phyloP scores from a whole-genome alignment of 1,284 basidiomycete genomes.

The Malassezia dermatis region DNA sequence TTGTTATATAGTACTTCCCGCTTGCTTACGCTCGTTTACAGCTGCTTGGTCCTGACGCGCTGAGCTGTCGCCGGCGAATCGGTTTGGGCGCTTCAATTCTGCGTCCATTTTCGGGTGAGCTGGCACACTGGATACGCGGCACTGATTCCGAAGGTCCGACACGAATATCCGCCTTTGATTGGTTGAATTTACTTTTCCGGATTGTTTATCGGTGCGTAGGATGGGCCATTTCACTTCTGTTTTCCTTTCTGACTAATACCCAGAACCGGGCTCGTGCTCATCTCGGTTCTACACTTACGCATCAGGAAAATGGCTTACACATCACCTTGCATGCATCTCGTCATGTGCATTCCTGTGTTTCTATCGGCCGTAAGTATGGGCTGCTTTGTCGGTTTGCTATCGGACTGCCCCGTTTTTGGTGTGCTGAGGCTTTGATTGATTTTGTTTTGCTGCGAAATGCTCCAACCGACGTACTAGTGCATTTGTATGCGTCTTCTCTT shows the following conservation, averaged over 20 bases:
- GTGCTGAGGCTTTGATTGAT: not conserved
- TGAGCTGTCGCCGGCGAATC: constrained; percentile 9
- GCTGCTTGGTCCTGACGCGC: not conserved
- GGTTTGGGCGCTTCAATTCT: constrained; percentile 4
- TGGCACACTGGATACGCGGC: constrained; percentile 1
- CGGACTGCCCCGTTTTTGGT: not conserved
- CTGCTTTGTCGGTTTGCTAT: not conserved
- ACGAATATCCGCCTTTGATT: not conserved
- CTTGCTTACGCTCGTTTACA: constrained; percentile 12
- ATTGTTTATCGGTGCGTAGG: not conserved
- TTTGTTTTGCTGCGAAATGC: not conserved
- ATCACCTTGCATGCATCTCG: not conserved
- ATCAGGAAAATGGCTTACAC: not conserved
- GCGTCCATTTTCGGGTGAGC: constrained; percentile 16
- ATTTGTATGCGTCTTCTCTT: not conserved
- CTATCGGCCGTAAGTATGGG: not conserved
- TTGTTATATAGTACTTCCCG: constrained; percentile 16
- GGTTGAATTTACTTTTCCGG: not conserved
- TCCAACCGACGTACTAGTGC: not conserved
- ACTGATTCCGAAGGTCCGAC: constrained; percentile 9
- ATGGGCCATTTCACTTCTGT: not conserved
- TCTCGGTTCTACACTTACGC: not conserved
- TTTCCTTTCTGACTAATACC: not conserved
- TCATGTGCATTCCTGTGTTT: not conserved
- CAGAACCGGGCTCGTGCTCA: not conserved